A percentile compares a stretch with the other conserved stretches of the same genome.
Evolutionary conservation across 257 asterid genomes (phyloP).

Genomic region (Solanum neorickii): DNA sequence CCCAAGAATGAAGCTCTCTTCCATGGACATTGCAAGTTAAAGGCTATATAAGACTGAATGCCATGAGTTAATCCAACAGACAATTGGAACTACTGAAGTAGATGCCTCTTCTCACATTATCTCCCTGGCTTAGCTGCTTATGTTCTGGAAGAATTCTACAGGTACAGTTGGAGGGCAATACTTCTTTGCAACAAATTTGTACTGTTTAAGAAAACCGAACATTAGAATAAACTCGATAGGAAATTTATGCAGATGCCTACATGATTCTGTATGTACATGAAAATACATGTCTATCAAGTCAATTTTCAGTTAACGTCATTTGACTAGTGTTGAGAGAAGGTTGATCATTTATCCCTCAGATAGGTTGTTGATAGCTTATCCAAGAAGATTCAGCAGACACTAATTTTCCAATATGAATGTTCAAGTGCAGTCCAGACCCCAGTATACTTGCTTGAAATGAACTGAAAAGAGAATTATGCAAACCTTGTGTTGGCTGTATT

Average conservation of each 20-base stretch:
- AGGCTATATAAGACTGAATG: not conserved
- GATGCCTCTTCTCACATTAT: not conserved
- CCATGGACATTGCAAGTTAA: not conserved
- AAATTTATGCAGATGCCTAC: too few relatives aligned
- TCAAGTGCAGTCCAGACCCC: not conserved
- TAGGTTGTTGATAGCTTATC: not conserved
- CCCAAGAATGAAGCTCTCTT: not conserved
- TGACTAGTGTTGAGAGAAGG: not conserved
- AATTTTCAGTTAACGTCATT: not conserved
- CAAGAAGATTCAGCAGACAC: not conserved
- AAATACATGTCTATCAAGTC: not conserved
- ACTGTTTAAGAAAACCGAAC: slow-evolving; percentile 35
- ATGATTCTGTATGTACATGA: not conserved
- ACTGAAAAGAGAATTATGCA: not conserved
- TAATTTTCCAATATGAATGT: not conserved
- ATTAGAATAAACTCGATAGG: not conserved
- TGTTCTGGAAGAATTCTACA: slow-evolving; percentile 52
- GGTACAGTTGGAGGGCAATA: slow-evolving; percentile 74
- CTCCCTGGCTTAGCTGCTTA: slow-evolving; percentile 21
- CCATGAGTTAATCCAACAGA: not conserved
- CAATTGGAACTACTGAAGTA: slow-evolving; percentile 1
- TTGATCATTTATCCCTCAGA: not conserved
- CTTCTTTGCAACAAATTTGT: slow-evolving; percentile 97
- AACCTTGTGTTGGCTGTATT: slow-evolving; percentile 84
- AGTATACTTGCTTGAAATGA: not conserved